Conservation (phyloP, 495 filamentous ascomycete species). For the Aspergillus ostianus region DNA sequence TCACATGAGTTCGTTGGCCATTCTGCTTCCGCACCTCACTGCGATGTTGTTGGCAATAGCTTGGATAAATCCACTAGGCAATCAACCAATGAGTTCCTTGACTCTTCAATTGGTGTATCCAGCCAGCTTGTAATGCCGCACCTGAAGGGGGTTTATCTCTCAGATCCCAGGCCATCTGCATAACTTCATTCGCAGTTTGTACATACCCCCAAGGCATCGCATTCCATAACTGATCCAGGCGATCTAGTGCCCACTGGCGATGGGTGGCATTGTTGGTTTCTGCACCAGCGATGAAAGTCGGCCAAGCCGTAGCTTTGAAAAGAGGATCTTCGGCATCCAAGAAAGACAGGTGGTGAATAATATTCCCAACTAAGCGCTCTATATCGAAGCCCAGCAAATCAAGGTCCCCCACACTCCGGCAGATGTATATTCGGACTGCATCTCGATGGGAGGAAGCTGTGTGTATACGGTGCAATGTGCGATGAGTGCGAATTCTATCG, state of each 20-base stretch:
- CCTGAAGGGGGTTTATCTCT: constrained; percentile 2
- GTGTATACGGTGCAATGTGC: constrained; percentile 1
- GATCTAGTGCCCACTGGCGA: constrained; percentile 8
- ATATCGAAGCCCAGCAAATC: background rate
- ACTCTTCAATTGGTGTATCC: background rate
- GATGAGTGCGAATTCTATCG: background rate
- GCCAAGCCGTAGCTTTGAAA: constrained; percentile 10
- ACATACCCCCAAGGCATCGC: constrained; percentile 13
- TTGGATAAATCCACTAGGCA: background rate
- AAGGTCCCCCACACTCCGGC: background rate
- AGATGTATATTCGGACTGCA: constrained; percentile 8
- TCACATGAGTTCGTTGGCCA: too few relatives aligned
- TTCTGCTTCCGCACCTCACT: too few relatives aligned
- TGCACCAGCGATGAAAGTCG: constrained; percentile 13
- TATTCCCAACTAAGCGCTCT: constrained; percentile 4
- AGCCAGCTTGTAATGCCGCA: background rate
- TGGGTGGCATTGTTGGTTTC: constrained; percentile 6
- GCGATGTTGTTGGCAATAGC: too few relatives aligned
- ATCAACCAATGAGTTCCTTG: constrained; percentile 2
- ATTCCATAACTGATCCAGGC: constrained; percentile 4
- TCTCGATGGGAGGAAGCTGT: constrained; percentile 3
- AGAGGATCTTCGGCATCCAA: constrained; percentile 1
- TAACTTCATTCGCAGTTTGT: constrained; percentile 9
- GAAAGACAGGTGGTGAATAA: constrained; percentile 1
- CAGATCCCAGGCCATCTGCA: constrained; percentile 5